Evolutionary conservation across 2,329 filamentous ascomycete species (phyloP).

Genomic region (Didymella segeticola): DNA sequence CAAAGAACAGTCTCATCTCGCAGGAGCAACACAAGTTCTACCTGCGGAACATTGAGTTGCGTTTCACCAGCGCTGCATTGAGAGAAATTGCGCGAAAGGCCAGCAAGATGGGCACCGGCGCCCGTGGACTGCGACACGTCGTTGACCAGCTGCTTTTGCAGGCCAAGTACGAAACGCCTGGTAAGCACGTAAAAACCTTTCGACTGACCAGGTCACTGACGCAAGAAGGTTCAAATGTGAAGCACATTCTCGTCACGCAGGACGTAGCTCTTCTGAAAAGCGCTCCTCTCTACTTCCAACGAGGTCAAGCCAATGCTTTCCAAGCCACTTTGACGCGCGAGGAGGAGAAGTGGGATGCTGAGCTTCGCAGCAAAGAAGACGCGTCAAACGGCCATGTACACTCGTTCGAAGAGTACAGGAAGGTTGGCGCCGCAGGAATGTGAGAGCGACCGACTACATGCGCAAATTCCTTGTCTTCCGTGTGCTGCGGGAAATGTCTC

Average conservation of each 20-base stretch:
- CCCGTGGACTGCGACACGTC: constrained; percentile 56
- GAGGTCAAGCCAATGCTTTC: constrained; percentile 52
- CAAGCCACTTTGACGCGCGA: constrained; percentile 50
- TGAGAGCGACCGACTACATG: constrained; percentile 9
- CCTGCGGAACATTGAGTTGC: constrained; percentile 76
- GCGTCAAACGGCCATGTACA: constrained; percentile 31
- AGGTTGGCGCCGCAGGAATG: constrained; percentile 44
- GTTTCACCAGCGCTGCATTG: constrained; percentile 83
- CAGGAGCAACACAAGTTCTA: constrained; percentile 91
- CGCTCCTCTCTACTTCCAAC: constrained; percentile 52
- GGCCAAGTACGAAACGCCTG: constrained; percentile 58
- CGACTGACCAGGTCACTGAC: constrained; percentile 12
- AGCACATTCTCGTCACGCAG: constrained; percentile 56
- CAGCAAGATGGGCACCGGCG: constrained; percentile 74
- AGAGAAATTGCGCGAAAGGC: constrained; percentile 79
- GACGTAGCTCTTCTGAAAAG: constrained; percentile 53
- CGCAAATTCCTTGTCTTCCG: not conserved
- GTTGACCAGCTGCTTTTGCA: constrained; percentile 55
- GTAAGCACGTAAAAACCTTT: constrained; percentile 26
- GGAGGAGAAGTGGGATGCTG: constrained; percentile 56
- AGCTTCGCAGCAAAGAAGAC: constrained; percentile 41
- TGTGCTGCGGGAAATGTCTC: not conserved
- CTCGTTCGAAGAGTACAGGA: constrained; percentile 57
- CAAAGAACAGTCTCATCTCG: constrained; percentile 82
- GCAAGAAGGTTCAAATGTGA: constrained; percentile 48